phyloP scores from a whole-genome alignment of 176 grass and related monocot species.

The Areca catechu region DNA sequence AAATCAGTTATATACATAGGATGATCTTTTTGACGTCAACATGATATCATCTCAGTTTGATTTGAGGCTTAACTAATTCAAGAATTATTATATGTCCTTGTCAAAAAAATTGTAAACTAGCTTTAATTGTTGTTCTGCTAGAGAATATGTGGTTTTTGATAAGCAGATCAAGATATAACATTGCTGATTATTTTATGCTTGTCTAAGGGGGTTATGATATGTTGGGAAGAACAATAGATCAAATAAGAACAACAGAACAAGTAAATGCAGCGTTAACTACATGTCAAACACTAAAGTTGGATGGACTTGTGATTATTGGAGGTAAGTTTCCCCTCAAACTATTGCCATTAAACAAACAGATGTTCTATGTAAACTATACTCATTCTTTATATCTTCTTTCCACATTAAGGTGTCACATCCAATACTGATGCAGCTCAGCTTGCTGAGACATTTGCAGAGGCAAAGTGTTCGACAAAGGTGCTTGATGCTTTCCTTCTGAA shows the following conservation, averaged over 20 bases:
- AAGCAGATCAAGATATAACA: no score
- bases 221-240: conserved; percentile 36
- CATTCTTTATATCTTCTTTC: conserved; percentile 1
- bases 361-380: not conserved
- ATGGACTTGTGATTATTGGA: conserved; percentile 41
- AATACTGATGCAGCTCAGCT: conserved; percentile 93
- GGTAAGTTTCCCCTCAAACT: conserved; percentile 10
- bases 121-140: no score
- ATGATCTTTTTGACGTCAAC: no score
- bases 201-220: conserved; percentile 40
- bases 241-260: conserved; percentile 35
- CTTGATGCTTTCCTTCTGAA: no score
- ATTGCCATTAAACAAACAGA: no score
- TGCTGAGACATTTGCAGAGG: conserved; percentile 81
- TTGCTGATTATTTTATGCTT: conserved; percentile 10
- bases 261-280: conserved; percentile 30
- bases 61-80: no score
- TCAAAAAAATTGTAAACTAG: no score
- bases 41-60: no score
- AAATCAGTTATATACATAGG: no score
- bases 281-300: conserved; percentile 16
- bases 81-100: no score
- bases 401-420: conserved; percentile 56
- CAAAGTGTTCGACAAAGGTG: conserved; percentile 81
- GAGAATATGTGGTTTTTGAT: no score